Evolutionary conservation across 2,329 filamentous ascomycete genomes (phyloP), one percentile per base, ranked within the genome.

Genomic region (Ophiostoma montium): DNA sequence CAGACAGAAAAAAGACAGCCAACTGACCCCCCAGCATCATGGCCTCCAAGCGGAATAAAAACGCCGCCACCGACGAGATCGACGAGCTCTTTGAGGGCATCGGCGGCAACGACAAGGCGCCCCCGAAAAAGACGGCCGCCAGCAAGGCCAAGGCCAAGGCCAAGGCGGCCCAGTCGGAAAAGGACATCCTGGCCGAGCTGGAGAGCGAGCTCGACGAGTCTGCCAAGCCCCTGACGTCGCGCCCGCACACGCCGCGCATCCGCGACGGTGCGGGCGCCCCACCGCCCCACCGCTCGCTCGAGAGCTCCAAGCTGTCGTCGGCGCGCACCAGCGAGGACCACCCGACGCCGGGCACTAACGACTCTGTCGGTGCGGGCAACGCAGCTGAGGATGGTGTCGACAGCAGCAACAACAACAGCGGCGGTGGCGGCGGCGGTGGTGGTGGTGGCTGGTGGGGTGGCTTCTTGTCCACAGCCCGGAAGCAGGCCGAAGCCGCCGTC

Each of bases 361-460:
- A 31, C 27, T 10, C 42, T 5, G 27, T 10, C 13, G 30, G 18
- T 18, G 44, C 44, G 18, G 10, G 13, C 19, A 27, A 35, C 16
- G 31, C 27, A 11, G 63, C 35, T 31, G 46, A 16, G 10, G 38
- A 27, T 18, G 36, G 66, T 39, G 18, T 36, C 12, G 13, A 35
- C 21, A 27, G n/a, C 21, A 42, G 16, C 13, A 18, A 1, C 12
- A 15, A 16, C 13, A 7, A 8, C 3, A 21, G 13, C 13, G 33
- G 35, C 35, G 39, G 39, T 15, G 23, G 39, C 15, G 38, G 13
- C 33, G 13, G 35, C 35, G 39, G 39, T 15, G 23, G 39, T 10
- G 52, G 57, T 56, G 86, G 86, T 55, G 83, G 87, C 49, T 94
- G 87, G 84, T 95, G 87, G 85, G 87, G 88, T 60, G 83, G 86